phyloP scores from a whole-genome alignment of 768 basidiomycete genomes.

The Lyophyllum shimeji region DNA sequence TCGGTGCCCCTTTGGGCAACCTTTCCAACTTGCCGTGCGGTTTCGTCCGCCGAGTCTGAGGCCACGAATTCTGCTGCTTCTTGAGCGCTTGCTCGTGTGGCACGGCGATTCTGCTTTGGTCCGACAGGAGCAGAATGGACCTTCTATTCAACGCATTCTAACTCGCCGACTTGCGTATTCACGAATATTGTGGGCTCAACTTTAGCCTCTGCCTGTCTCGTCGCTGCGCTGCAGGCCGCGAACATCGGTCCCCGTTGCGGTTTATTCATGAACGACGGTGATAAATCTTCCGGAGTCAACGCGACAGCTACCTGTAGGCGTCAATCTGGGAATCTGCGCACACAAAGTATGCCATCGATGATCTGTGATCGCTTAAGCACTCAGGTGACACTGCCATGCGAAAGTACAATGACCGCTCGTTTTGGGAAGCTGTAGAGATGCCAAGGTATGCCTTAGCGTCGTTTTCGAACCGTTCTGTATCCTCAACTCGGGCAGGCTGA shows the following conservation, averaged over 20 bases:
- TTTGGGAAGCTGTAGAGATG: neutral
- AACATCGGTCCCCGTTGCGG: too few relatives aligned
- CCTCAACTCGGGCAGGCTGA: too few relatives aligned
- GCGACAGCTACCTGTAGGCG: slow-evolving; percentile 10
- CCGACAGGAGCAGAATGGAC: neutral
- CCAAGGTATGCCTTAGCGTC: neutral
- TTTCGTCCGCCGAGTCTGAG: neutral
- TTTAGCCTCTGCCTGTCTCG: neutral
- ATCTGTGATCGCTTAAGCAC: slow-evolving; percentile 14
- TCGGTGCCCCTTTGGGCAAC: neutral
- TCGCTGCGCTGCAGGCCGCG: neutral
- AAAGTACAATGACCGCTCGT: slow-evolving; percentile 13
- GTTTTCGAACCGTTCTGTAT: neutral
- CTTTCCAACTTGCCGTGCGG: neutral
- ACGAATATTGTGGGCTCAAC: neutral
- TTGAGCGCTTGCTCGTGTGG: neutral
- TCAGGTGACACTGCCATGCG: slow-evolving; percentile 8
- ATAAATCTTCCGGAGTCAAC: too few relatives aligned
- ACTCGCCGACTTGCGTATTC: neutral
- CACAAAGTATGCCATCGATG: slow-evolving; percentile 1
- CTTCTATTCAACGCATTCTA: neutral
- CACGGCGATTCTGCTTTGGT: too few relatives aligned
- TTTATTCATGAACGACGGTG: neutral
- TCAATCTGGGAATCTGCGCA: slow-evolving; percentile 10
- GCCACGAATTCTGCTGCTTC: neutral